Evolutionary conservation across 2,329 filamentous ascomycete species (phyloP), one percentile per base, ranked within the genome.

Genomic region (Sporothrix mexicana): DNA sequence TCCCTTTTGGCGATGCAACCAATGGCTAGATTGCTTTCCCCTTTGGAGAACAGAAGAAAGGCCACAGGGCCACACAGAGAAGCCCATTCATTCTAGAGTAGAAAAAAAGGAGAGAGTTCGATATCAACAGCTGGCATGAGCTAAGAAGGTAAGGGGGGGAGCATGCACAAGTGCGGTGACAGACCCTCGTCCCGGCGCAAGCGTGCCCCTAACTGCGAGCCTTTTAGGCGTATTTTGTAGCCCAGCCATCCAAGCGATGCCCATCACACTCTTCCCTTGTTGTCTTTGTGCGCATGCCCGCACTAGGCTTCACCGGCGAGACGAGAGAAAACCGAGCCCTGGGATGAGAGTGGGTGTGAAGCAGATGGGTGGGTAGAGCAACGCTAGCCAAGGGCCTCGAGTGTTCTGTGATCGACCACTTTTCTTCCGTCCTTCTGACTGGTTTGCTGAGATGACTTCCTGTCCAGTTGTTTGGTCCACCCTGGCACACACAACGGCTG

Each of bases 301-400:
- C 41, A 17, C 41, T 45, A 25, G 41, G 41, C 61, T 47, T 64
- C 61, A 64, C 61, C 61, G 41, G 61, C 61, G 36, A 4, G 41
- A 41, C n/a, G n/a, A 23, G 41, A 41, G 41, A 13, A 20, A 66
- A 55, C 70, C 43, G 59, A 41, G 49, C 70, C 2, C 43, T 71
- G 59, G 61, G 41, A 47, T 45, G 61, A n/a, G 12, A 47, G 61
- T 47, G 61, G 36, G 59, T 64, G 59, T 64, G 47, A 59, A 55
- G 70, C 36, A 43, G 41, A 55, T 55, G 71, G 71, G 64, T 62
- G 67, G 43, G 25, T 43, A 30, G 66, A 45, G 43, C 45, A 68
- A 43, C 71, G 55, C 71, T 69, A 72, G 30, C 43, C 55, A 61
- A 51, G 73, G 73, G 61, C 59, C 73, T 74, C 64, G 73, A 72